A percentile compares a stretch with the other conserved stretches of the same genome.
These are phyloP conservation scores for Cyclostephanos tholiformis DNA, from an alignment of 108 stramenopile species.

Conservation along the genomic window DNA sequence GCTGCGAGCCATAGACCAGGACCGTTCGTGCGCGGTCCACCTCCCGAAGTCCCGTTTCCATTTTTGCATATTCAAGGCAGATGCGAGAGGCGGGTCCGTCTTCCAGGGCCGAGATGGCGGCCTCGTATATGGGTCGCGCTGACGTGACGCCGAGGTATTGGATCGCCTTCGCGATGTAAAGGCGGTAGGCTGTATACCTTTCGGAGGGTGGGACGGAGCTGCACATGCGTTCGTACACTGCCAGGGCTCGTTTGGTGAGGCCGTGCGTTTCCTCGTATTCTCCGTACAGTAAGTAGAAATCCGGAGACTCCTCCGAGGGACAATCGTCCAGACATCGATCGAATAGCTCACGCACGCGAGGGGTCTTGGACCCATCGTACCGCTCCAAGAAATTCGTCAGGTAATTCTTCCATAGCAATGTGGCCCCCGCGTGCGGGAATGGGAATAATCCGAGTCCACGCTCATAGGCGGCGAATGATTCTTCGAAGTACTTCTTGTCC, in stretches of 20 bases:
- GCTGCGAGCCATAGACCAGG: conserved; percentile 90
- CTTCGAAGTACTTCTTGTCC: conserved; percentile 95
- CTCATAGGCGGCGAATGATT: conserved; percentile 90
- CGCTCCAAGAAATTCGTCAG: conserved; percentile 85
- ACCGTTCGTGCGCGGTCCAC: conserved; percentile 95
- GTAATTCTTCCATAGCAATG: conserved; percentile 90
- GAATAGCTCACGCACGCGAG: conserved; percentile 92
- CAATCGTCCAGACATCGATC: conserved; percentile 89
- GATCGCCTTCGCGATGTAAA: conserved; percentile 91
- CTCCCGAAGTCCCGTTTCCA: conserved; percentile 94
- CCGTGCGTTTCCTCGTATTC: conserved; percentile 95
- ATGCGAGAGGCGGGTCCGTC: conserved; percentile 81
- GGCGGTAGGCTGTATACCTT: conserved; percentile 84
- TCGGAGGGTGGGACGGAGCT: conserved; percentile 81
- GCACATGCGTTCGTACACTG: conserved; percentile 89
- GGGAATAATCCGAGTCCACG: conserved; percentile 90
- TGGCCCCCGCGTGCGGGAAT: conserved; percentile 89
- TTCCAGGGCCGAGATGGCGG: conserved; percentile 84
- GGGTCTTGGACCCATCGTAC: conserved; percentile 93
- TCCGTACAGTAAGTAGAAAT: conserved; percentile 92
- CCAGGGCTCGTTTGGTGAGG: conserved; percentile 89
- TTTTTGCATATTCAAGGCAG: conserved; percentile 92
- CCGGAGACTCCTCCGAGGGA: conserved; percentile 84
- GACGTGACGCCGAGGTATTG: conserved; percentile 88
- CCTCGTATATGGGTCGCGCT: conserved; percentile 91